These are phyloP conservation scores for Phytophthora sp. DNA, from an alignment of 352 stramenopile species.

Conservation along the genomic window DNA sequence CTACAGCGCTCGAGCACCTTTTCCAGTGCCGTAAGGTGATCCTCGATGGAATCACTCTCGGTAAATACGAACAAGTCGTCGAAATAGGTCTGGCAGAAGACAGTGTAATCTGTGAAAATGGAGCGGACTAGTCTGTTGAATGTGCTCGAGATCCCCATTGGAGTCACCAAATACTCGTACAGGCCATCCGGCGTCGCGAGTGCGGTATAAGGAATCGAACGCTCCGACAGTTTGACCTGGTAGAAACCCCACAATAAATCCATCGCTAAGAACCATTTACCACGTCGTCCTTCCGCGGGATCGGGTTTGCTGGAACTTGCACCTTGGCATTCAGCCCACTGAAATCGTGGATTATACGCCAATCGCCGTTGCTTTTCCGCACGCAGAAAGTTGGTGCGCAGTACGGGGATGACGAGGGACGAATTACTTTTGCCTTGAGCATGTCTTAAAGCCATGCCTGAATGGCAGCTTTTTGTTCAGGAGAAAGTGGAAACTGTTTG, in stretches of 20 bases:
- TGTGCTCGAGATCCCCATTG: background rate
- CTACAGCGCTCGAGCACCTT: background rate
- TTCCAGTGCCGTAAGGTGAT: background rate
- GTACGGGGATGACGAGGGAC: slow-evolving; percentile 1
- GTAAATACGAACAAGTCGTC: background rate
- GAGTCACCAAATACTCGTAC: slow-evolving; percentile 4
- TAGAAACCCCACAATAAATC: slow-evolving; percentile 13
- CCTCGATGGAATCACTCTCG: background rate
- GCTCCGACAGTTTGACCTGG: slow-evolving; percentile 1
- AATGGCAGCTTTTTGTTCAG: slow-evolving; percentile 6
- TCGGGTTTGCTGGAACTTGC: slow-evolving; percentile 2
- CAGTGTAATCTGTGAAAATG: background rate
- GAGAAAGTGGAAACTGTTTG: slow-evolving; percentile 5
- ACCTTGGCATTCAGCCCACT: slow-evolving; percentile 3
- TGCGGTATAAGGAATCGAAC: background rate
- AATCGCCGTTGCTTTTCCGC: slow-evolving; percentile 3
- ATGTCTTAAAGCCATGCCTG: slow-evolving; percentile 3
- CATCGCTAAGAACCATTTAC: slow-evolving; percentile 3
- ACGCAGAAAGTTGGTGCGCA: slow-evolving; percentile 17
- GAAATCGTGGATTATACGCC: slow-evolving; percentile 15
- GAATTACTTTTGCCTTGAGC: background rate
- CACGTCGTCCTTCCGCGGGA: slow-evolving; percentile 11
- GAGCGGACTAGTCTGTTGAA: background rate
- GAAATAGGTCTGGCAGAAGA: background rate
- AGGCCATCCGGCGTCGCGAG: slow-evolving; percentile 8